Evolutionary conservation across 2,329 filamentous ascomycete species (phyloP), one percentile per base, ranked within the genome.

Genomic region (Scedosporium apiospermum): DNA sequence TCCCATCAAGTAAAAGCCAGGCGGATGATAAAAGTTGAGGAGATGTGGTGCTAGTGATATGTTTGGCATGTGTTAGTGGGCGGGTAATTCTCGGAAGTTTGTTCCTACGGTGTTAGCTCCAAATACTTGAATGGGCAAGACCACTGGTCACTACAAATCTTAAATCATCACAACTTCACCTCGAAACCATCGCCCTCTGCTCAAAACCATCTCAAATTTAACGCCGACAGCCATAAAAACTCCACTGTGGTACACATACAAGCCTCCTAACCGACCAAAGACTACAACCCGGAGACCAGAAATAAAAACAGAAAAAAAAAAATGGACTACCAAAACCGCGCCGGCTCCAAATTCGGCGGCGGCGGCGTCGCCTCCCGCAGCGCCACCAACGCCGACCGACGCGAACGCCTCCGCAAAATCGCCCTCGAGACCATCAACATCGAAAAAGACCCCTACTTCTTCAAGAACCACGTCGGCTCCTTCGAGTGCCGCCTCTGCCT

Each of bases 391-490:
- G 93, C 95, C 67, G 95, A 98, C 83, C 91, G 95, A 64, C 91
- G 95, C 74, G 95, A 99, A 77, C 93, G 95, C 66, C 88, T 99
- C 46, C 92, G 93, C 76, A 97, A 97, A 80, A 92, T 99, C 72
- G 95, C 95, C 64, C 90, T 99, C 72, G 95, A 99, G 79, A 96
- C 92, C 63, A 99, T 99, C 82, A 93, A 98, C 80, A 90, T 98
- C 66, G 95, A 98, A 78, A 98, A 97, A 79, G 95, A 99, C 78
- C 95, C 95, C 0, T 99, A 98, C 84, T 97, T 98, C 82, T 99
- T 99, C 88, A 96, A 96, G 76, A 99, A 99, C 81, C 93, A 99
- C 77, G 91, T 98, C 70, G 95, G 95, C 72, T 95, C 89, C 71
- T 99, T 97, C 77, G 95, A 99, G 77, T 99, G 95, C 76, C 90